phyloP scores from a whole-genome alignment of 1,284 basidiomycete genomes.

The Exsudoporus floridanus region DNA sequence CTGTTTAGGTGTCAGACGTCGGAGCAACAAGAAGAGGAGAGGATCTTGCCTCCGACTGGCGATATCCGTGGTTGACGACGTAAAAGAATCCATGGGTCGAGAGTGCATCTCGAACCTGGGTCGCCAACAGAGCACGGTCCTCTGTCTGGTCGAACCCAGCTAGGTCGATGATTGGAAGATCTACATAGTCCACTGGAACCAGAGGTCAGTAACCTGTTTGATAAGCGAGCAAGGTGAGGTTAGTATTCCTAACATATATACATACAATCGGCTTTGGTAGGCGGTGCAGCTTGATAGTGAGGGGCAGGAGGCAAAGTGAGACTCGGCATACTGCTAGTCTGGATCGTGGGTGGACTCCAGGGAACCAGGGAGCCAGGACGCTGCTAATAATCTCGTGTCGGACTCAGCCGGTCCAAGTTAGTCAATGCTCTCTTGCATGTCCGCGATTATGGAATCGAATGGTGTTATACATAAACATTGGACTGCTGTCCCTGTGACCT shows the following conservation, averaged over 20 bases:
- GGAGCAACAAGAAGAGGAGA: neutral
- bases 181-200: conserved; percentile 60
- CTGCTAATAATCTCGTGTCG: neutral
- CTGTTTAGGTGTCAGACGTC: conserved; percentile 26
- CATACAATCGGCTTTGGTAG: conserved; percentile 24
- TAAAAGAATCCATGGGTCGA: conserved; percentile 63
- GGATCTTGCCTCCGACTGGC: conserved; percentile 41
- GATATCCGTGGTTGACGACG: conserved; percentile 58
- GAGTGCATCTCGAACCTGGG: conserved; percentile 57
- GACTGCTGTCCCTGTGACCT: neutral
- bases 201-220: neutral
- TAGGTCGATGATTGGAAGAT: conserved; percentile 65
- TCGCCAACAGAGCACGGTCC: conserved; percentile 47
- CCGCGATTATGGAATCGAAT: neutral
- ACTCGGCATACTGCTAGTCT: conserved; percentile 14
- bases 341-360: neutral
- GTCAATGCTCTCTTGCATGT: neutral
- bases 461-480: neutral
- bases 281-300: conserved; percentile 25
- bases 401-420: neutral
- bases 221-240: neutral
- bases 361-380: neutral
- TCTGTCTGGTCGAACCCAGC: conserved; percentile 48
- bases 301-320: conserved; percentile 20
- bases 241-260: neutral